phyloP scores from a whole-genome alignment of 2,329 filamentous ascomycete genomes.

The Aspergillus fumigatiaffinis region DNA sequence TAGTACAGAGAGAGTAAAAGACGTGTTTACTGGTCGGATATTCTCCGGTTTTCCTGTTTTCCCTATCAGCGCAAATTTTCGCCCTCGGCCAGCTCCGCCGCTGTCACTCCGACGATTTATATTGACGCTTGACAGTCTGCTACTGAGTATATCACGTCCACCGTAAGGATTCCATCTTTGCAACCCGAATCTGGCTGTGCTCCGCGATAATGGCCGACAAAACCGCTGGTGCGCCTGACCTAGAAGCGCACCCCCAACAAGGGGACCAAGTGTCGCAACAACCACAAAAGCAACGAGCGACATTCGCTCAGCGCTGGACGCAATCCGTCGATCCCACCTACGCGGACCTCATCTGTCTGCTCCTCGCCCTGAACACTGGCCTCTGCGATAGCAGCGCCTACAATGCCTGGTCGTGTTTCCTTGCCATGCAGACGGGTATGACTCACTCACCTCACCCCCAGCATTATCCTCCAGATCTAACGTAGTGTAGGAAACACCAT shows the following conservation, averaged over 20 bases:
- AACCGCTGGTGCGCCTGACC: constrained; percentile 3
- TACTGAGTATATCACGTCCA: neutral
- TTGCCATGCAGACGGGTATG: constrained; percentile 47
- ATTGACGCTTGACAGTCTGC: neutral
- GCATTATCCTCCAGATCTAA: neutral
- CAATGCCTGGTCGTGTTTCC: constrained; percentile 46
- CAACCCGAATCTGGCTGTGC: neutral
- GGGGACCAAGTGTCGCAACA: neutral
- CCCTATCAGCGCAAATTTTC: neutral
- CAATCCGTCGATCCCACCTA: constrained; percentile 28
- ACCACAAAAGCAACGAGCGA: neutral
- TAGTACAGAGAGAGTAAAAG: neutral
- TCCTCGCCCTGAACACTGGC: constrained; percentile 40
- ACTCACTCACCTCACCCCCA: neutral
- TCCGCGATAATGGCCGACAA: neutral
- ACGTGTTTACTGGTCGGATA: neutral
- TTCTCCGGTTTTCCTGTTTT: neutral
- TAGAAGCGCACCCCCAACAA: constrained; percentile 6
- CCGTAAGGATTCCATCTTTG: neutral
- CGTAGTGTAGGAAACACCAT: constrained; percentile 42
- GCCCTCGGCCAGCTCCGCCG: neutral
- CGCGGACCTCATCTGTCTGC: constrained; percentile 37
- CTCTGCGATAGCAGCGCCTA: constrained; percentile 45
- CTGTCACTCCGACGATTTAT: neutral
- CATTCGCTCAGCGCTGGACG: constrained; percentile 24